Base-by-base conservation (phyloP, 2,329 filamentous ascomycete species). In the Ophiostoma ulmi region DNA sequence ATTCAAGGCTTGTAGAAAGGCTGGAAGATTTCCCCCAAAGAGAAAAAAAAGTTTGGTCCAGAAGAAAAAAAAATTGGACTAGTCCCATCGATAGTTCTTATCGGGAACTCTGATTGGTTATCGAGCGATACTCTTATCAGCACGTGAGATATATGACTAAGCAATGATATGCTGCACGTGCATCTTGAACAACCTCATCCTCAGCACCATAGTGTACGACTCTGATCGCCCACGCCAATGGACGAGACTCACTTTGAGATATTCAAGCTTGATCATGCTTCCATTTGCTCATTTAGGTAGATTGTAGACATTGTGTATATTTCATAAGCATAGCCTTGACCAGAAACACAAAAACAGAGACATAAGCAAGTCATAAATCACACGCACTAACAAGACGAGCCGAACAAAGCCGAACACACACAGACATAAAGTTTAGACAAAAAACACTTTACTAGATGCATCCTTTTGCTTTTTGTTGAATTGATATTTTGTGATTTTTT, bases 401-500 rank as follows among this genome's bases (percentile, higher is more conserved):
- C 22, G 4, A 26, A 26, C 44, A 48, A 4, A 48, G 1, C 38
- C 31, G 2, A 26, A 26, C 26, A 26, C 26, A 2, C 26, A 26
- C 26, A 26, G 26, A 26, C 26, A 26, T 0, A 26, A 22, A 8
- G 13, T 35, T 38, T 11, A 22, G 7, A 35, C 35, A n/a, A 2
- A 35, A 38, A 14, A 38, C 61, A 64, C 31, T 8, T 20, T n/a
- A 13, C n/a, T 35, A 38, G 6, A n/a, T 64, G 31, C 31, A 31
- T 31, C 3, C 26, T 36, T 14, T 61, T 61, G 11, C 17, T 31
- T 35, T 39, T 64, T 66, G 36, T 66, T 31, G 39, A 8, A 26
- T 55, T 69, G 67, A 38, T 36, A 70, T 55, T 44, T 70, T 70
- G 38, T 20, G 22, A 64, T 44, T 70, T 70, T 70, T 70, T 70